Percentiles rank a stretch among this genome's conserved stretches.
Evolutionary conservation across 1,284 basidiomycete species (phyloP).

Genomic region (Peniophora sp.): DNA sequence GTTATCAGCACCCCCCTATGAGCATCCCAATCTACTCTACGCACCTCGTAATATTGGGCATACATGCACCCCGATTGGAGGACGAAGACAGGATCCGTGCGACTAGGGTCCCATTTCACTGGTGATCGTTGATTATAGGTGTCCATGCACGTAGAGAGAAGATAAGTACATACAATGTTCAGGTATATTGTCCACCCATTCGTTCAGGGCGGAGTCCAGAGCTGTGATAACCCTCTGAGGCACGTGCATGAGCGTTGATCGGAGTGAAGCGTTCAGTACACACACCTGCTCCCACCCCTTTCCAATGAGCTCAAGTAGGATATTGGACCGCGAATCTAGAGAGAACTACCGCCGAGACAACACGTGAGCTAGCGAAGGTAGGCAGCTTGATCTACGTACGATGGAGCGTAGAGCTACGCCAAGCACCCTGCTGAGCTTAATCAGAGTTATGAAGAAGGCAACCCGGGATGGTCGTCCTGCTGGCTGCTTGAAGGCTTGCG

Average conservation of each 20-base stretch:
- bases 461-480: constrained; percentile 32
- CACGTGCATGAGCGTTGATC: too few species aligned
- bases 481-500: constrained; percentile 36
- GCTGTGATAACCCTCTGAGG: constrained; percentile 37
- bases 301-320: constrained; percentile 35
- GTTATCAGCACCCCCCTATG: too few species aligned
- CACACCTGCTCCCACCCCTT: constrained; percentile 33
- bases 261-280: too few species aligned
- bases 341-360: constrained; percentile 23
- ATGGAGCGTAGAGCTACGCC: constrained; percentile 47
- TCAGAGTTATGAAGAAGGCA: constrained; percentile 39
- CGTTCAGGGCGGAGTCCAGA: constrained; percentile 50
- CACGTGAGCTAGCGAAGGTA: background rate
- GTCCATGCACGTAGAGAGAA: background rate
- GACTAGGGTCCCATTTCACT: constrained; percentile 49
- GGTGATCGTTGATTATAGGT: background rate
- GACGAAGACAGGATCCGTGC: constrained; percentile 35
- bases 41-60: background rate
- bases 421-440: constrained; percentile 48
- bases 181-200: constrained; percentile 53
- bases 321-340: constrained; percentile 39
- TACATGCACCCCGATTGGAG: constrained; percentile 34
- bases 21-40: too few species aligned
- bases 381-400: constrained; percentile 18
- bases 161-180: constrained; percentile 29